Percentiles rank a stretch among this genome's conserved stretches.
Evolutionary conservation across 2,329 filamentous ascomycete genomes (phyloP).

Genomic region (Trichoderma sp.): DNA sequence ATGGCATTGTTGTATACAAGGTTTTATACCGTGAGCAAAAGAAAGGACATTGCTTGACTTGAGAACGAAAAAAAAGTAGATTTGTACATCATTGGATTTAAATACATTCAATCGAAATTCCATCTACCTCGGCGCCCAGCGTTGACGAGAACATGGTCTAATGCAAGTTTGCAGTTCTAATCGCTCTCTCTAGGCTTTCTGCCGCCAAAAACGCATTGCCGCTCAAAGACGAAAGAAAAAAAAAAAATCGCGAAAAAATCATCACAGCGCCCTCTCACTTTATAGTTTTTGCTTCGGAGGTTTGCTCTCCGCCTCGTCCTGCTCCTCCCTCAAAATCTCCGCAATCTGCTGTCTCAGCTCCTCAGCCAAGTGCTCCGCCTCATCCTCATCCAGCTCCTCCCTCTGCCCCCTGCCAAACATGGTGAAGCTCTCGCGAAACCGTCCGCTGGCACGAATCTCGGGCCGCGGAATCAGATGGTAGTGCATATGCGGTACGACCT

Average conservation of each 20-base stretch:
- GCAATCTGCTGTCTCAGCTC: constrained; percentile 51
- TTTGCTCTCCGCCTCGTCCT: constrained; percentile 21
- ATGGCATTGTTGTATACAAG: too few relatives aligned
- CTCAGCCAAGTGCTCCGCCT: constrained; percentile 60
- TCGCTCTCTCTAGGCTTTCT: background rate
- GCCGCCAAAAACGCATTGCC: background rate
- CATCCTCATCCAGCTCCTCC: constrained; percentile 74
- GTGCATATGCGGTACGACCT: constrained; percentile 91
- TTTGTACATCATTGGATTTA: background rate
- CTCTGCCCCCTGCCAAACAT: constrained; percentile 77
- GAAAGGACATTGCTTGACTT: too few relatives aligned
- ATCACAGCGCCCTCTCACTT: constrained; percentile 57
- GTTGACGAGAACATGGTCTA: background rate
- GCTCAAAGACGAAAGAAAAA: background rate
- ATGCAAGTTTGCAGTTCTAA: background rate
- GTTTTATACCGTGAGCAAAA: too few relatives aligned
- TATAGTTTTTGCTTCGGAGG: constrained; percentile 42
- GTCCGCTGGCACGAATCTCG: constrained; percentile 55
- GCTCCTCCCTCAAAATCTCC: constrained; percentile 45
- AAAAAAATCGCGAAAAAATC: constrained; percentile 65
- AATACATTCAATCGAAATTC: background rate
- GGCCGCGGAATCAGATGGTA: constrained; percentile 92
- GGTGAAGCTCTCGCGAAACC: constrained; percentile 65
- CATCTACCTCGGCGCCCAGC: background rate
- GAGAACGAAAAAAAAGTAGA: too few relatives aligned